Base-by-base conservation (phyloP, 345 rosid species). In the Moricandia arvensis region DNA sequence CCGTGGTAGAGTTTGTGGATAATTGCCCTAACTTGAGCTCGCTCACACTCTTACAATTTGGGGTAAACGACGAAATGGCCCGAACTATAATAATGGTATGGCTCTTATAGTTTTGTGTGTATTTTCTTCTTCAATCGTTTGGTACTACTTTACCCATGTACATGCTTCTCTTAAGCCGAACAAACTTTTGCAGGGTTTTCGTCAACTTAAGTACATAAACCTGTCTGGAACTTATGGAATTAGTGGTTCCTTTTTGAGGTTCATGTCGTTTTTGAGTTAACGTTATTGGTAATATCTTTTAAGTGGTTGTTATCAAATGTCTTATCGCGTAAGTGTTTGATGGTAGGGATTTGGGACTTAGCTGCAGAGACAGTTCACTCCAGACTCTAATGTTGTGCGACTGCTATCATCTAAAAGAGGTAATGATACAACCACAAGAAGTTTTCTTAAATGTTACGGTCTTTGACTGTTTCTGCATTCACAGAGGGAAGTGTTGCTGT, bases 221-320 rank as follows among this genome's bases (percentile, higher is more conserved):
- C 86, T 93, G 77, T 89, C 95, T 4, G 72, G 79, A 3, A 83
- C 91, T 2, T 82, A 80, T 76, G 83, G 82, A 12, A 84, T 93
- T 55, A 87, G 83, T 12, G 97, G 98, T 51, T 80, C 66, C 74
- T 93, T 93, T 86, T 83, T 91, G 81, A 87, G 96, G 98, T 89
- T 71, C 3, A 73, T 74, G 62, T 55, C 30, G 71, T 61, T 66
- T 45, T 66, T 38, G 58, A 43, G 38, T 41, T 58, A 33, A 55
- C 47, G 21, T 16, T 49, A 16, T 7, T 53, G 15, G 15, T 37
- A 21, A 38, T 29, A 43, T 31, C 18, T 26, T 11, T 41, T 18
- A 51, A 60, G 45, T 61, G 13, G 12, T 34, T 59, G 75, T 31
- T 67, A 21, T 59, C 69, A 53, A 58, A 41, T 31, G 61, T 37